Conservation (phyloP, 2,329 filamentous ascomycete genomes). For the Venturia effusa region DNA sequence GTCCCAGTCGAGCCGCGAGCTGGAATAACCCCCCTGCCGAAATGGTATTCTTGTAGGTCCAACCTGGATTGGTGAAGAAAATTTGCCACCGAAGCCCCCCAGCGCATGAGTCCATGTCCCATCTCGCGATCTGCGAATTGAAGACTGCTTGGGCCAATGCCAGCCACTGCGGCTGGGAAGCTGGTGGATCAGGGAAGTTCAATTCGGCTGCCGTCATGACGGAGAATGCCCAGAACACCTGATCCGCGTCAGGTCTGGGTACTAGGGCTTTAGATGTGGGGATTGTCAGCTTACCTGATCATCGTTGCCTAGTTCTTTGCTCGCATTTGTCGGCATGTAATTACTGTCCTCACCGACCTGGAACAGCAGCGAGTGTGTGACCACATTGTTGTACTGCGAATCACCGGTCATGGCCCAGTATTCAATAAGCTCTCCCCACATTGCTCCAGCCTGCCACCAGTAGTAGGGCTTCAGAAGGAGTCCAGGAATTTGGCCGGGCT, state of each 20-base stretch:
- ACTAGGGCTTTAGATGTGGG: constrained; percentile 18
- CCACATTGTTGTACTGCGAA: constrained; percentile 29
- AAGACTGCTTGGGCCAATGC: constrained; percentile 69
- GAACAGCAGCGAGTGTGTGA: constrained; percentile 32
- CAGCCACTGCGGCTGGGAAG: constrained; percentile 62
- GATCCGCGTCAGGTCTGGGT: constrained; percentile 42
- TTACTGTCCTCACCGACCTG: constrained; percentile 31
- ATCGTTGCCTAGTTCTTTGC: constrained; percentile 56
- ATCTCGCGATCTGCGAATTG: constrained; percentile 62
- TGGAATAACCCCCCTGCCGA: constrained; percentile 49
- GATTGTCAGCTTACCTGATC: constrained; percentile 42
- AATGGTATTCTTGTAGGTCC: constrained; percentile 47
- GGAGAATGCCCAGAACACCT: constrained; percentile 60
- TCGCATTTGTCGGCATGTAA: constrained; percentile 26
- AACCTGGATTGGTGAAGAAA: constrained; percentile 64
- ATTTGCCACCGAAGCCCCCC: constrained; percentile 83
- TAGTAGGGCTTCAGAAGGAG: constrained; percentile 33
- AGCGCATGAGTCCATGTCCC: constrained; percentile 54
- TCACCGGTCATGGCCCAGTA: constrained; percentile 38
- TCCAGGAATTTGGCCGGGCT: constrained; percentile 17
- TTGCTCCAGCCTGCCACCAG: constrained; percentile 36
- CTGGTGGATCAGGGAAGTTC: constrained; percentile 49
- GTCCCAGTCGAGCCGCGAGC: constrained; percentile 55
- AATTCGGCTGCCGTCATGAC: constrained; percentile 59
- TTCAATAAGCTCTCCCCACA: constrained; percentile 29